A percentile compares a stretch with the other conserved stretches of the same genome.
These are phyloP conservation scores for Alternaria ethzedia DNA, from an alignment of 2,329 filamentous ascomycete genomes.

Conservation along the genomic window DNA sequence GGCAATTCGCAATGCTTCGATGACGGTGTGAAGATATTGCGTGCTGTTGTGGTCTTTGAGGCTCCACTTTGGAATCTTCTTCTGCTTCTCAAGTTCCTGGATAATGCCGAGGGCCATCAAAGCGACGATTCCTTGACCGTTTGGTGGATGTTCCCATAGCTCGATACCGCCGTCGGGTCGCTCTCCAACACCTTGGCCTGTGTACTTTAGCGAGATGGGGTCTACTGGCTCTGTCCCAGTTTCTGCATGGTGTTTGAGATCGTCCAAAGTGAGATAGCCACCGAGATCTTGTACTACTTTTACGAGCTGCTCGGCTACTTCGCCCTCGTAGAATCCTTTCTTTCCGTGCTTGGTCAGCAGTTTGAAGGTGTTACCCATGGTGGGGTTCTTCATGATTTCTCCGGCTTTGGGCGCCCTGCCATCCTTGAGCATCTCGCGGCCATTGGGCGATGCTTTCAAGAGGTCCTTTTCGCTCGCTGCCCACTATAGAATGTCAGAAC, in stretches of 20 bases:
- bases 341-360: slow-evolving; percentile 81
- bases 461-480: slow-evolving; percentile 66
- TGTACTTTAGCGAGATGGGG: slow-evolving; percentile 82
- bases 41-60: slow-evolving; percentile 80
- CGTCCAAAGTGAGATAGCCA: slow-evolving; percentile 78
- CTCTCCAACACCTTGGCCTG: slow-evolving; percentile 65
- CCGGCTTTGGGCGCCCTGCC: slow-evolving; percentile 78
- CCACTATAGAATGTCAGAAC: slow-evolving; percentile 66
- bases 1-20: slow-evolving; percentile 85
- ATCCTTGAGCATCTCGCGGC: slow-evolving; percentile 82
- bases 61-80: slow-evolving; percentile 74
- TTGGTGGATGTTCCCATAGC: slow-evolving; percentile 96
- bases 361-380: slow-evolving; percentile 80
- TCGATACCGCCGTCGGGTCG: slow-evolving; percentile 67
- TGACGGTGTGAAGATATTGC: slow-evolving; percentile 76
- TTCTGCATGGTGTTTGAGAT: slow-evolving; percentile 78
- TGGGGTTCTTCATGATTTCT: slow-evolving; percentile 87
- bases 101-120: slow-evolving; percentile 93
- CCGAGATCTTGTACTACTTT: slow-evolving; percentile 78
- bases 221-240: slow-evolving; percentile 79
- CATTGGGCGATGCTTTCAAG: slow-evolving; percentile 80
- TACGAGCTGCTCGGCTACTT: slow-evolving; percentile 80
- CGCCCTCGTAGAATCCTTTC: slow-evolving; percentile 87
- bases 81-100: slow-evolving; percentile 78
- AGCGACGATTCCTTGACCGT: slow-evolving; percentile 94